Evolutionary conservation across 208 protist species (phyloP).

Genomic region (Leishmania arabica): DNA sequence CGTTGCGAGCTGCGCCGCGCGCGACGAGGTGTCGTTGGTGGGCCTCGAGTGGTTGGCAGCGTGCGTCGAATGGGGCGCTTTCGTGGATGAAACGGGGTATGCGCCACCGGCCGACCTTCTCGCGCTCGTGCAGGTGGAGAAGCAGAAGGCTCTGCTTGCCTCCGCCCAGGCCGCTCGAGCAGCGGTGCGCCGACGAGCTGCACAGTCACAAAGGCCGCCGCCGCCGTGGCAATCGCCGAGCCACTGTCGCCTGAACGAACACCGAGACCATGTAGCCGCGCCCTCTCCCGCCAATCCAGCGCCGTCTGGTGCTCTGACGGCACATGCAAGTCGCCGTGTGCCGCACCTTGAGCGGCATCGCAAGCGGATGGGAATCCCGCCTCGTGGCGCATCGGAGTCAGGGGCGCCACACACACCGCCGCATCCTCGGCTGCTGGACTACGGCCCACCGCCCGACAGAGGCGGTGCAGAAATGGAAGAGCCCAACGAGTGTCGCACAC

Average conservation of each 20-base stretch:
- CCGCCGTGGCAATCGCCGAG: not conserved
- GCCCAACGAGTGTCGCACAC: constrained; percentile 8
- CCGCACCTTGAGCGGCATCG: not conserved
- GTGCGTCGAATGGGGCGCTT: constrained; percentile 63
- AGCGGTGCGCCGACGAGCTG: not conserved
- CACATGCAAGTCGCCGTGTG: not conserved
- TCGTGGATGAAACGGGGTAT: constrained; percentile 53
- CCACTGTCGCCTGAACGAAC: not conserved
- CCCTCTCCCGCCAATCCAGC: not conserved
- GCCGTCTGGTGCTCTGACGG: not conserved
- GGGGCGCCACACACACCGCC: constrained; percentile 18
- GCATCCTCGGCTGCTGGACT: not conserved
- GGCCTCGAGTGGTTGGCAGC: constrained; percentile 47
- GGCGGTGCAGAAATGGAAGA: not conserved
- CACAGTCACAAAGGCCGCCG: constrained; percentile 2
- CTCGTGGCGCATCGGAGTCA: not conserved
- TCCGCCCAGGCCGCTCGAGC: constrained; percentile 3
- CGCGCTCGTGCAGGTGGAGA: not conserved
- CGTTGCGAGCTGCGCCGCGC: constrained; percentile 14
- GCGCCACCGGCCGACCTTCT: constrained; percentile 10
- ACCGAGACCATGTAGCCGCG: not conserved
- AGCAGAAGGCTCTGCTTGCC: not conserved
- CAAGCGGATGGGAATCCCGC: not conserved
- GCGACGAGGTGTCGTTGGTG: constrained; percentile 46
- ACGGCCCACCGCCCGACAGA: not conserved